A percentile compares a stretch with the other conserved stretches of the same genome.
These are phyloP conservation scores for Takakia lepidozioides DNA, from an alignment of 225 moss, liverwort and hornwort species.

Conservation along the genomic window DNA sequence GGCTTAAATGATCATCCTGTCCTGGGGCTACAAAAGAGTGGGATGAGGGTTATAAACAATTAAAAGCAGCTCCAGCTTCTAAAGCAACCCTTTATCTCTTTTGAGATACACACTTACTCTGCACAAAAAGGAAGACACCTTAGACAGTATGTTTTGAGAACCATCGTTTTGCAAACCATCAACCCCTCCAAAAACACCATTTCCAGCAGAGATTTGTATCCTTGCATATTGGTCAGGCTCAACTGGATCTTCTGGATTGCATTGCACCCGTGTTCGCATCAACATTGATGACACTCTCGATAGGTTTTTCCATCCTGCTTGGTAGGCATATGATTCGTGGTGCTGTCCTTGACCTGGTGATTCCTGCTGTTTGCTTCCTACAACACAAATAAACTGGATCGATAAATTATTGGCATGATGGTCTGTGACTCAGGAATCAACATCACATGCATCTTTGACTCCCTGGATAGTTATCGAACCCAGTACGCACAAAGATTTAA, in stretches of 20 bases:
- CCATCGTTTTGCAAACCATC: slow-evolving; percentile 14
- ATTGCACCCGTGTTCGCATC: slow-evolving; percentile 17
- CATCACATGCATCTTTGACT: neutral
- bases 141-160: slow-evolving; percentile 14
- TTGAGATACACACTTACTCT: slow-evolving; percentile 21
- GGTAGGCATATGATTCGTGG: slow-evolving; percentile 21
- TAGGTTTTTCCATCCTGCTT: slow-evolving; percentile 47
- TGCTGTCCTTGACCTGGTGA: slow-evolving; percentile 4
- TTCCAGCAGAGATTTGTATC: slow-evolving; percentile 24
- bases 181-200: slow-evolving; percentile 26
- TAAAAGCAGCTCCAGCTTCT: neutral
- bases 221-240: slow-evolving; percentile 28
- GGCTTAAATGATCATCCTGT: neutral
- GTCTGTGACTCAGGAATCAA: neutral
- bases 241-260: slow-evolving; percentile 11
- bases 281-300: slow-evolving; percentile 42
- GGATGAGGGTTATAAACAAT: neutral
- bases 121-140: slow-evolving; percentile 14
- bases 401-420: slow-evolving; percentile 5
- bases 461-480: neutral
- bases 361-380: slow-evolving; percentile 42
- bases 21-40: neutral
- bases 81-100: neutral
- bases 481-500: neutral
- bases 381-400: slow-evolving; percentile 12